phyloP scores from a whole-genome alignment of 2,329 filamentous ascomycete genomes.

The Venturia oleaginea region DNA sequence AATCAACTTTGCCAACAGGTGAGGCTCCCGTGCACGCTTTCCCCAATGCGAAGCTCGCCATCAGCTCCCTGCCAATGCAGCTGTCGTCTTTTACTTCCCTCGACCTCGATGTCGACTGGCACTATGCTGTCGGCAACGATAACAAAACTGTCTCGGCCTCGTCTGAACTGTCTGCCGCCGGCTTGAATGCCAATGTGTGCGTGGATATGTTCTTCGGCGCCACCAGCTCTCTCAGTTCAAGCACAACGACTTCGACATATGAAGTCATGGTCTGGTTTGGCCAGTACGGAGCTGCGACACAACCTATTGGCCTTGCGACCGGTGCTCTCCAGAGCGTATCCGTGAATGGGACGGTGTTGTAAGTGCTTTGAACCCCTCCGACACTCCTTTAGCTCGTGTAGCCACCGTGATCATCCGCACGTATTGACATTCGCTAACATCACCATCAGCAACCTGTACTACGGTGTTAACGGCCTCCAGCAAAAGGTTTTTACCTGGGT shows the following conservation, averaged over 20 bases:
- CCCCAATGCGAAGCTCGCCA: constrained; percentile 44
- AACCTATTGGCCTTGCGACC: constrained; percentile 37
- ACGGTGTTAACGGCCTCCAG: constrained; percentile 30
- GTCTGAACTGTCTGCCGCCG: constrained; percentile 21
- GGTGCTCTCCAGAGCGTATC: constrained; percentile 27
- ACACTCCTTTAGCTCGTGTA: not conserved
- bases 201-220: constrained; percentile 50
- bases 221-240: constrained; percentile 31
- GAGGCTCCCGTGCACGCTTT: constrained; percentile 44
- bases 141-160: constrained; percentile 29
- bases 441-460: constrained; percentile 33
- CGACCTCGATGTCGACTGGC: constrained; percentile 41
- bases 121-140: constrained; percentile 39
- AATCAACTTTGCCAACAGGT: constrained; percentile 4
- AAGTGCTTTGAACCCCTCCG: not conserved
- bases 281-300: constrained; percentile 36
- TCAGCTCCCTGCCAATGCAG: constrained; percentile 33
- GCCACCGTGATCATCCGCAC: not conserved
- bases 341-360: constrained; percentile 35
- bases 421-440: not conserved
- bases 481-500: constrained; percentile 46
- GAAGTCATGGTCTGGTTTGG: constrained; percentile 53
- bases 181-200: constrained; percentile 47
- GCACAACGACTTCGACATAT: constrained; percentile 32
- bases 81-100: constrained; percentile 34